Evolutionary conservation across 164 flowering plant genomes (phyloP), one percentile per base, ranked within the genome.

Genomic region (Sextonia rubra): DNA sequence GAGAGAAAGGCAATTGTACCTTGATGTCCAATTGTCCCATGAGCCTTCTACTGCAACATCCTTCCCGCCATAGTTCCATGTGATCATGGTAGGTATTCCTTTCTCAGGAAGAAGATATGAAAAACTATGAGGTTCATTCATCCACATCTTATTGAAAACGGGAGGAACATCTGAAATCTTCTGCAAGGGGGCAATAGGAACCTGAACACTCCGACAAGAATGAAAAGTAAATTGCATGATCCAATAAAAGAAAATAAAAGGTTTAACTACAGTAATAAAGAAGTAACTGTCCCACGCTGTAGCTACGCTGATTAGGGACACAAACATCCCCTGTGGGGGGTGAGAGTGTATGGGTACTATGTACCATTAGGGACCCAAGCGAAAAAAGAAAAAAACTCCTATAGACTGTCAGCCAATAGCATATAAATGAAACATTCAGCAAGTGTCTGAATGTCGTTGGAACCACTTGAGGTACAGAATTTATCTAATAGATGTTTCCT

Each of bases 11-110:
- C 8, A 60, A 25, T 14, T 24, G 69, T 72, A 89, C 98, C 97
- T 87, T 68, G 89, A 81, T 69, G 73, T 82, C 94, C 97, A 94
- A 78, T 89, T 86, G 79, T 94, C 98, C 97, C 97, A 94, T 61
- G 99, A 94, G 74, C 99, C 99, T 85, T 92, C 92, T 49, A 94
- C 90, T 6, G 84, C 78, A 67, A 94, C 97, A 69, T 81, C 83
- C 76, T 80, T 85, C 68, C 99, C 97, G 55, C 93, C 97, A 77
- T 79, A 82, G 77, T 78, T 87, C 99, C 97, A 91, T 11, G 91
- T 85, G 78, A 94, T 89, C 81, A 94, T 71, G 68, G 85, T 85
- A 29, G 97, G 97, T 23, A 94, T 86, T 66, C 89, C 94, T 79
- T 70, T 79, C 79, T 90, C 91, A 44, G 74, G 79, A 47, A 87